Evolutionary conservation across 2,329 filamentous ascomycete species (phyloP), one percentile per base, ranked within the genome.

Genomic region (Thielaviopsis populi): DNA sequence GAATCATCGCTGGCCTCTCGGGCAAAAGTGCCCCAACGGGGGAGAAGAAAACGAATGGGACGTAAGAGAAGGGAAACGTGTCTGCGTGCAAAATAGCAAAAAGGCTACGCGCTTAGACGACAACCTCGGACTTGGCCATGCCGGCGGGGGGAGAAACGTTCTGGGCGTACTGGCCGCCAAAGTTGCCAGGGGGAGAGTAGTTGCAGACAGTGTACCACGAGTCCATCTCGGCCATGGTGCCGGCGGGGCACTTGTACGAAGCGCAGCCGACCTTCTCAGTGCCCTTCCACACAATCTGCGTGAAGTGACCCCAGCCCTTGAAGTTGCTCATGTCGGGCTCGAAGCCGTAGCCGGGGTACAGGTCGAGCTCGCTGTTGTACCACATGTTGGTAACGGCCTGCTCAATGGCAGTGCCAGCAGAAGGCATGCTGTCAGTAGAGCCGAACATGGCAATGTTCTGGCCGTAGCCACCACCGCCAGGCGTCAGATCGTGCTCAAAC

Each of bases 171-270:
- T 71, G 67, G 66, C 80, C 80, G 50, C 73, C 77, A 56, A 79
- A 74, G 73, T 84, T 83, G 88, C 89, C 90, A 67, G 83, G 76
- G 67, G 84, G 80, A 68, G 76, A 77, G 78, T 96, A 96, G 81
- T 96, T 92, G 85, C 90, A 96, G 70, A 95, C 89, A 37, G 88
- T 91, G 78, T 83, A 90, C 75, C 82, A 84, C n/a, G 84, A 75
- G 43, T 78, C 79, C 77, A 83, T 73, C 68, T 66, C 68, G 24
- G 71, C 67, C 67, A 73, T 73, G 41, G 76, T 80, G 65, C 80
- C 79, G 42, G 75, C 70, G 13, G 73, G 69, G 75, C 86, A 88
- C 72, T 91, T 86, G 61, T 84, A 81, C 74, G 90, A 89, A 73
- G 91, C 88, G 66, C 76, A 78, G 54, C 76, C 76, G 30, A 77